Conservation (phyloP, 441 rosid genomes). For the Raphanus hybrid region DNA sequence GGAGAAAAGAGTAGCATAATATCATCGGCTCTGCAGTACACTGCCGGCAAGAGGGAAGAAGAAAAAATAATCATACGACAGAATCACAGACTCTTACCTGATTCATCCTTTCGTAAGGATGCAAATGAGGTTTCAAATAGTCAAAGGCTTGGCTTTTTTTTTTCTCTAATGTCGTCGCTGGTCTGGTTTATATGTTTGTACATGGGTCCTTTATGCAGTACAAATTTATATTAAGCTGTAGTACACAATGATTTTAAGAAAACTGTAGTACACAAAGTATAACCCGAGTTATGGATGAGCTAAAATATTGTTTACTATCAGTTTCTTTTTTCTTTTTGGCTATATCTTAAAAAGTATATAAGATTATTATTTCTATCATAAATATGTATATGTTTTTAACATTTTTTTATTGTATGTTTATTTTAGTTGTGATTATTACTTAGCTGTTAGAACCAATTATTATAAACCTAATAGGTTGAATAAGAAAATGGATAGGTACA, state of each 20-base stretch:
- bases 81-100: slow-evolving; percentile 20
- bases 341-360: too few relatives aligned
- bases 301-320: not conserved
- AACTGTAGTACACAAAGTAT: not conserved
- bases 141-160: not conserved
- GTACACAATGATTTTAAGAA: slow-evolving; percentile 10
- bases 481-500: not conserved
- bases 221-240: slow-evolving; percentile 28
- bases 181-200: slow-evolving; percentile 2
- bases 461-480: not conserved
- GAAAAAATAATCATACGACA: not conserved
- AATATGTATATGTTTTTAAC: too few relatives aligned
- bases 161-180: not conserved
- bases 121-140: slow-evolving; percentile 3
- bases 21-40: slow-evolving; percentile 15
- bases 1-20: not conserved
- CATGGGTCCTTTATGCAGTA: slow-evolving; percentile 33
- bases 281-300: not conserved
- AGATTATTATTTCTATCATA: too few relatives aligned
- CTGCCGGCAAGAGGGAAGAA: not conserved
- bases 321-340: too few relatives aligned
- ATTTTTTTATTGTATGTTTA: too few relatives aligned
- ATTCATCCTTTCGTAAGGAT: slow-evolving; percentile 23
- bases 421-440: too few relatives aligned
- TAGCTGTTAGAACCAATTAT: too few relatives aligned